These are phyloP conservation scores for Tieghemiomyces parasiticus DNA, from an alignment of 192 early-diverging fungal species.

Conservation along the genomic window DNA sequence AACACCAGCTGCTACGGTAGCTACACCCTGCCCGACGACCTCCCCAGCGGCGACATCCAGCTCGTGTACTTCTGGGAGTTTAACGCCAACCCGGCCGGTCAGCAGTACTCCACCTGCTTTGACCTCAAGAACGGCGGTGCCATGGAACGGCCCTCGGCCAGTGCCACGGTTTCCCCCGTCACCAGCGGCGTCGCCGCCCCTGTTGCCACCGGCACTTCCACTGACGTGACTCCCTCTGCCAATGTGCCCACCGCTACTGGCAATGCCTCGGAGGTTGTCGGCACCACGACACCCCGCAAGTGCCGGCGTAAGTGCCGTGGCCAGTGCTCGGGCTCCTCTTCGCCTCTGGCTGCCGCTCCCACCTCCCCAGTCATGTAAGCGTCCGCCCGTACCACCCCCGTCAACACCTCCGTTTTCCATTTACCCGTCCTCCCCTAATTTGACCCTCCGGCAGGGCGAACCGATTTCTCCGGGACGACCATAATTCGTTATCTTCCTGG, in stretches of 20 bases:
- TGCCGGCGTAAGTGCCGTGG: background rate
- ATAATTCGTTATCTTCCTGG: too few relatives aligned
- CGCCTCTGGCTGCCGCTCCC: too few relatives aligned
- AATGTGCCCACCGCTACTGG: background rate
- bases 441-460: too few relatives aligned
- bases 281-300: background rate
- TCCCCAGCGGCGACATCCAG: slow-evolving; percentile 30
- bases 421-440: too few relatives aligned
- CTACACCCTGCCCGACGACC: slow-evolving; percentile 30
- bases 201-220: background rate
- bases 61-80: slow-evolving; percentile 49
- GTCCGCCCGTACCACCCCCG: too few relatives aligned
- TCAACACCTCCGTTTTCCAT: too few relatives aligned
- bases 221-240: background rate
- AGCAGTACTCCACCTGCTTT: slow-evolving; percentile 49
- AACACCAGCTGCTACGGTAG: slow-evolving; percentile 34
- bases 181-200: background rate
- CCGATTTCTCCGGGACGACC: too few relatives aligned
- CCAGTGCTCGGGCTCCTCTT: too few relatives aligned
- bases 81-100: slow-evolving; percentile 36
- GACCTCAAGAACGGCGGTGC: slow-evolving; percentile 24
- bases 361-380: too few relatives aligned
- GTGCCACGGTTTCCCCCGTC: too few relatives aligned
- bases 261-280: background rate
- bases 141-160: too few relatives aligned